Base-by-base conservation (phyloP, 768 basidiomycete species). In the Porphyrellus cyaneotinctus region DNA sequence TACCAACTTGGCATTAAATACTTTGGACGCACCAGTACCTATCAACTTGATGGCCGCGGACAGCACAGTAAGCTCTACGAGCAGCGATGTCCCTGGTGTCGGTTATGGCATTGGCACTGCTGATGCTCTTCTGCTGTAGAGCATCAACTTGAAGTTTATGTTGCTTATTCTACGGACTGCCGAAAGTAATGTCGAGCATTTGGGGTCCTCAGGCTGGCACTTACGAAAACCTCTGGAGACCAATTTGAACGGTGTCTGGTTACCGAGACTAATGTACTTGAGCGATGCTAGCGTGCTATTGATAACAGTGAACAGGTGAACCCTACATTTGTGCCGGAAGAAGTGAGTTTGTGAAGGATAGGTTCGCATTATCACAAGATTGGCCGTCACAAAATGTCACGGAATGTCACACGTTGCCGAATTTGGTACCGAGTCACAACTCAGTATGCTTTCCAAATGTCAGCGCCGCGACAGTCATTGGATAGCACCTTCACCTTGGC, bases 1-100 rank as follows among this genome's bases (percentile, higher is more conserved):
- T 12, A 58, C 71, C 50, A 64, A 77, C 69, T 54, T 54, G 47
- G 46, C 51, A 37, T 51, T 76, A 43, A 78, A 69, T 20, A 30
- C 59, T 4, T 58, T 56, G 1, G 45, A 26, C 30, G 64, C 67
- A 17, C 70, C 73, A 12, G 53, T 66, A 11, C 73, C 75, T 12
- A 75, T 74, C 30, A 73, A 77, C 61, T 63, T 78, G 48, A 43
- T 28, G n/a, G 42, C 42, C 28, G n/a, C 26, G 23, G 22, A 38
- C 37, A 7, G n/a, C n/a, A n/a, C n/a, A n/a, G n/a, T n/a, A n/a
- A n/a, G n/a, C n/a, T n/a, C n/a, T n/a, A n/a, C n/a, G n/a, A n/a
- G n/a, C n/a, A 28, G 26, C 26, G 9, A 28, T 28, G 26, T n/a
- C n/a, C 7, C 20, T 38, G 37, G 12, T 38, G 12, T 51, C 52